Percentiles rank a stretch among this genome's conserved stretches.
Evolutionary conservation across 1,284 basidiomycete species (phyloP).

Genomic region (Irpex sp.): DNA sequence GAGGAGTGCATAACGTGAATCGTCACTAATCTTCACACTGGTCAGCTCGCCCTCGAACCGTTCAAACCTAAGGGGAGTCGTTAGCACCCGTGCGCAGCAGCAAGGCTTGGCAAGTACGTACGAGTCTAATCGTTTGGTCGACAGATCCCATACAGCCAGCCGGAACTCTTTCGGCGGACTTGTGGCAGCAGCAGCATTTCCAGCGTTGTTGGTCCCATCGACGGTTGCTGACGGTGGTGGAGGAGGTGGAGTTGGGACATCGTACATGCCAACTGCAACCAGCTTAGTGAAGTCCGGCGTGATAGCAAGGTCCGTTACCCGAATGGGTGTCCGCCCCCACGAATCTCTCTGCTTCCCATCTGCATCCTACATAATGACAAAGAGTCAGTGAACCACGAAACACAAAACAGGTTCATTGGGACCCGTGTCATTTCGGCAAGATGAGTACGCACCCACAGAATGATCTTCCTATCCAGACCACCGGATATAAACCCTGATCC

Average conservation of each 20-base stretch:
- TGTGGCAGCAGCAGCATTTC: constrained; percentile 24
- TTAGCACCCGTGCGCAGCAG: constrained; percentile 5
- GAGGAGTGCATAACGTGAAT: constrained; percentile 86
- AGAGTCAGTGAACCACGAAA: constrained; percentile 3
- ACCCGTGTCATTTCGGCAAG: not conserved
- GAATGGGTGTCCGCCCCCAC: constrained; percentile 76
- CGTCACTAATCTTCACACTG: constrained; percentile 83
- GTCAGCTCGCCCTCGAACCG: constrained; percentile 77
- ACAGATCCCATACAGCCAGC: constrained; percentile 75
- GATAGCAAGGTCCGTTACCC: constrained; percentile 84
- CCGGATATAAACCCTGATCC: constrained; percentile 89
- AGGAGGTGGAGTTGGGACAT: constrained; percentile 15
- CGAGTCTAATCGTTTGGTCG: constrained; percentile 60
- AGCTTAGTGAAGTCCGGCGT: constrained; percentile 84
- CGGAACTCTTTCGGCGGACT: constrained; percentile 50
- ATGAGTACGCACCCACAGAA: constrained; percentile 72
- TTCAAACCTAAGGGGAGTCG: constrained; percentile 46
- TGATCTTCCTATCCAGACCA: constrained; percentile 84
- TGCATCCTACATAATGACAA: constrained; percentile 48
- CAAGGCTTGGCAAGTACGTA: constrained; percentile 35
- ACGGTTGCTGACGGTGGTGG: not conserved
- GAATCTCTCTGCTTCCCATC: constrained; percentile 69
- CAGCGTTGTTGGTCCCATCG: not conserved
- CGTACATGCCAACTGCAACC: constrained; percentile 78
- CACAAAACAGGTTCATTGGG: constrained; percentile 1